Evolutionary conservation across 176 grass and related monocot genomes (phyloP).

Genomic region (Triticum monococcum): DNA sequence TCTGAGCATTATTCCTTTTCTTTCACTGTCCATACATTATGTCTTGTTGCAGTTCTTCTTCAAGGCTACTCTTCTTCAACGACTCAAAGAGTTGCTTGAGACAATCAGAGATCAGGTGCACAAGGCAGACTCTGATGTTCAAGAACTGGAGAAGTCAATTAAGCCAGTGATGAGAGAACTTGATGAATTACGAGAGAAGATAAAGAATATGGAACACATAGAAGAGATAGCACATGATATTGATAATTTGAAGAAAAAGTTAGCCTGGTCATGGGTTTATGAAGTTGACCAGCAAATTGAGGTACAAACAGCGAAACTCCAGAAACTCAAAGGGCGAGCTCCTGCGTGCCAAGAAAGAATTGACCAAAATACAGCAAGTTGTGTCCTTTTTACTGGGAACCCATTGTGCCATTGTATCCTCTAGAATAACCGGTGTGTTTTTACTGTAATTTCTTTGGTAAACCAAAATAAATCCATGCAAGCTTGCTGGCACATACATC

Average conservation of each 20-base stretch:
- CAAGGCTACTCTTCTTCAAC: slow-evolving; percentile 94
- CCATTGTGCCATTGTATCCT: not conserved
- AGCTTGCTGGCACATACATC: not conserved
- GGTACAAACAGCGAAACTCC: slow-evolving; percentile 53
- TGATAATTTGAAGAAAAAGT: slow-evolving; percentile 72
- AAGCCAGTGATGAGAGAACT: slow-evolving; percentile 64
- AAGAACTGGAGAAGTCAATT: slow-evolving; percentile 72
- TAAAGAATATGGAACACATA: slow-evolving; percentile 92
- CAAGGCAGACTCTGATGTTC: slow-evolving; percentile 45
- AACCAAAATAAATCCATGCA: not conserved
- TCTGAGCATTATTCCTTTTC: not conserved
- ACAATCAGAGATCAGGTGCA: slow-evolving; percentile 53
- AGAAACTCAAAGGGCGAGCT: slow-evolving; percentile 75
- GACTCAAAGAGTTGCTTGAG: slow-evolving; percentile 71
- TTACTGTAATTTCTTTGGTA: not conserved
- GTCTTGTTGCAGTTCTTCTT: slow-evolving; percentile 80
- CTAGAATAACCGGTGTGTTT: not conserved
- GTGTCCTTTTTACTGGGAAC: not conserved
- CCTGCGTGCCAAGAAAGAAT: slow-evolving; percentile 84
- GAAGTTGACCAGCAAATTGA: slow-evolving; percentile 66
- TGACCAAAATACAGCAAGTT: slow-evolving; percentile 67
- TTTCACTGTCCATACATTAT: slow-evolving; percentile 3
- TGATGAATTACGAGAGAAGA: slow-evolving; percentile 69
- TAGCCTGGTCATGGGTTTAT: slow-evolving; percentile 95
- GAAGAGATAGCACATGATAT: slow-evolving; percentile 87